These are phyloP conservation scores for Salix brachista DNA, from an alignment of 345 rosid genomes.

Conservation along the genomic window DNA sequence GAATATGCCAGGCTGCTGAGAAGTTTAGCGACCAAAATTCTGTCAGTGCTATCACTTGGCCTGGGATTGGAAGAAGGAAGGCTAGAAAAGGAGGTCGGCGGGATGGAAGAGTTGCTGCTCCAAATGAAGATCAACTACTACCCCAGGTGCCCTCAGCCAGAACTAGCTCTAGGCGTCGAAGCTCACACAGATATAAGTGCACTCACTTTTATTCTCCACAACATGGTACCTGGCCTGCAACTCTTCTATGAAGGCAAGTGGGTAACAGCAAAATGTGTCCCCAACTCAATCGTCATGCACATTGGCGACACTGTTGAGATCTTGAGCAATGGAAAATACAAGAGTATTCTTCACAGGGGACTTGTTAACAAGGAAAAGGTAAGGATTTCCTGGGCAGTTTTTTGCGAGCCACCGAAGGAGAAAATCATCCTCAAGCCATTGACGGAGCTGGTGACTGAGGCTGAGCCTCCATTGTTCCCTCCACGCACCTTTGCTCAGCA, in stretches of 20 bases:
- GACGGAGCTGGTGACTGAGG: constrained; percentile 57
- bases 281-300: constrained; percentile 90
- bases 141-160: constrained; percentile 95
- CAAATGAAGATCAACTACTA: constrained; percentile 93
- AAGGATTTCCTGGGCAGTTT: constrained; percentile 94
- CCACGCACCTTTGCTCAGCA: constrained; percentile 92
- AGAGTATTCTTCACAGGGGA: constrained; percentile 91
- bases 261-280: constrained; percentile 88
- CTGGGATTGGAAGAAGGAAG: constrained; percentile 81
- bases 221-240: constrained; percentile 96
- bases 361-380: constrained; percentile 93
- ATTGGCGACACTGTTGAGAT: constrained; percentile 90
- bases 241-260: constrained; percentile 77
- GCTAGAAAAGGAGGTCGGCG: constrained; percentile 87
- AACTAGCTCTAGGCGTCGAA: constrained; percentile 94
- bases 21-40: constrained; percentile 52
- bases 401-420: constrained; percentile 94
- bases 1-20: constrained; percentile 83
- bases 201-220: constrained; percentile 93
- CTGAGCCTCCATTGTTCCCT: constrained; percentile 72
- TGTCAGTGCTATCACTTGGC: constrained; percentile 59
- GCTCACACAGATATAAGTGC: constrained; percentile 94
- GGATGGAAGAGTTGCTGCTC: constrained; percentile 72
- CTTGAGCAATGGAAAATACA: constrained; percentile 85
- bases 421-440: constrained; percentile 83